These are phyloP conservation scores for Brassica incana DNA, from an alignment of 345 rosid genomes.

Conservation along the genomic window DNA sequence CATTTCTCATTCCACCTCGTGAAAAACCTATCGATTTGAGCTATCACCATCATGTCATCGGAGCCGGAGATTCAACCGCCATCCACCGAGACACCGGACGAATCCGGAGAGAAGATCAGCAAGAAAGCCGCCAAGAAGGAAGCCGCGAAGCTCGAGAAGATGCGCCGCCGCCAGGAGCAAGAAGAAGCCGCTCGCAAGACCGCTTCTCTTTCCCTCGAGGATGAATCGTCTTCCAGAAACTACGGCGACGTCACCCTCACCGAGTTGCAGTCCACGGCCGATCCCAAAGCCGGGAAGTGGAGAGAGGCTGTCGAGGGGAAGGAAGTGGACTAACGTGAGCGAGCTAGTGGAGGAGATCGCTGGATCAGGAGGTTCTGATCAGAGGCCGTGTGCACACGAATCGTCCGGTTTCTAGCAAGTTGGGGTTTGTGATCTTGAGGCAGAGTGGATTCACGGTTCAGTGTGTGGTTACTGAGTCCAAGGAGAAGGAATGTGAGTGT, in stretches of 20 bases:
- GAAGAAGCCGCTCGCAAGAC: conserved; percentile 41
- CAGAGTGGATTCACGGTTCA: conserved; percentile 72
- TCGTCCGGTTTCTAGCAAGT: conserved; percentile 53
- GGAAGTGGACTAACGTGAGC: conserved; percentile 51
- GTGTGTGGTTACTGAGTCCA: conserved; percentile 59
- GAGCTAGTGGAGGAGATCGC: conserved; percentile 46
- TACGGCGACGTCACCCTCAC: conserved; percentile 64
- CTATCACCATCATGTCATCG: conserved; percentile 27
- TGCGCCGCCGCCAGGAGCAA: conserved; percentile 65
- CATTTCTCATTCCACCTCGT: not conserved
- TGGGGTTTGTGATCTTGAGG: conserved; percentile 67
- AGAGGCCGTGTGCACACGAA: conserved; percentile 65
- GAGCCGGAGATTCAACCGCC: conserved; percentile 16
- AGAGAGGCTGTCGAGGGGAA: conserved; percentile 39
- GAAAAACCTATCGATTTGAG: not conserved
- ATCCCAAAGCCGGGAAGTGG: conserved; percentile 48
- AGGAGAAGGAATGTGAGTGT: conserved; percentile 42
- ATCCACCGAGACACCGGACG: conserved; percentile 27
- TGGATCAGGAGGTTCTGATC: conserved; percentile 52
- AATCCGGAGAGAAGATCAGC: conserved; percentile 45
- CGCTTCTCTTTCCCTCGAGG: conserved; percentile 42
- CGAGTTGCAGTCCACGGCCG: conserved; percentile 58
- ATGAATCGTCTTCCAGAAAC: conserved; percentile 48
- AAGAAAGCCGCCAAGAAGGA: conserved; percentile 88
- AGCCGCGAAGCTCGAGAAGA: conserved; percentile 75